phyloP scores from a whole-genome alignment of 768 basidiomycete genomes.

The Tephrocybe sp. region DNA sequence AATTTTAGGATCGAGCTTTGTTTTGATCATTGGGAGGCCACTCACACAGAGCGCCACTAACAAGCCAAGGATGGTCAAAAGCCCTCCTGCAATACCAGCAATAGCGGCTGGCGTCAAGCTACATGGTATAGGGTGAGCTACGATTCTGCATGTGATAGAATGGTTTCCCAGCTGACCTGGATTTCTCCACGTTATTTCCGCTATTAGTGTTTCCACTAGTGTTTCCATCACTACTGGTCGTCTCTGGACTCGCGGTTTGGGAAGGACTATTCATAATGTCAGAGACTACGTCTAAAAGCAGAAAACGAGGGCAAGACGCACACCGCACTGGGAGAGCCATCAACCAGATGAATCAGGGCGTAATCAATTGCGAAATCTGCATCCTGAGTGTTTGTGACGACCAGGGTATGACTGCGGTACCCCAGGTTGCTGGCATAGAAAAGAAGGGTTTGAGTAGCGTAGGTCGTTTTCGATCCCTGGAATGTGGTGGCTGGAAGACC shows the following conservation, averaged over 20 bases:
- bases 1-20: neutral
- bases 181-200: neutral
- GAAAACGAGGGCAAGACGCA: neutral
- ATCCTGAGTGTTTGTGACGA: constrained; percentile 27
- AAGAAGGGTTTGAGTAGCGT: constrained; percentile 15
- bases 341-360: constrained; percentile 21
- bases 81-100: constrained; percentile 9
- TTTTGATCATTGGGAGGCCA: neutral
- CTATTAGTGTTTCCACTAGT: neutral
- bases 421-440: constrained; percentile 25
- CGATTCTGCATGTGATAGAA: no score
- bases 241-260: neutral
- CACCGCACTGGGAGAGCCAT: neutral
- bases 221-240: neutral
- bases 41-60: constrained; percentile 18
- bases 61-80: constrained; percentile 12
- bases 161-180: neutral
- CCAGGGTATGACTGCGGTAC: constrained; percentile 25
- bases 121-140: neutral
- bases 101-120: constrained; percentile 11
- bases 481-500: constrained; percentile 12
- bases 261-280: neutral
- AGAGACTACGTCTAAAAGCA: neutral
- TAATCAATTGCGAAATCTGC: constrained; percentile 30
- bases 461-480: constrained; percentile 16